Percentiles rank a stretch among this genome's conserved stretches.
Conservation (phyloP, 2,329 filamentous ascomycete species). For the Ophiostoma quercus region DNA sequence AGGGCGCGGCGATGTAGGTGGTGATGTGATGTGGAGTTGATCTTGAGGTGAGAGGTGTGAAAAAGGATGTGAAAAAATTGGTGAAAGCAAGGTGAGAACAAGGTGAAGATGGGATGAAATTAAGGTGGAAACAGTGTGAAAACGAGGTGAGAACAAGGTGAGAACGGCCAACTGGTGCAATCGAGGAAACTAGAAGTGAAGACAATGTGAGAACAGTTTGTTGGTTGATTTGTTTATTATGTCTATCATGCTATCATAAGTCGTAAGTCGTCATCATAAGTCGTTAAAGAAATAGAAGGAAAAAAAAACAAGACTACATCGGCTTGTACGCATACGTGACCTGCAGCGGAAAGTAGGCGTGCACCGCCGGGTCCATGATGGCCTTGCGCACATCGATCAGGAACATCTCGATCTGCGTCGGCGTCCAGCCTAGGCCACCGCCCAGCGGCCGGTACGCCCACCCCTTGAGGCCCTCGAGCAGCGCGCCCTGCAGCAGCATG, state of each 20-base stretch:
- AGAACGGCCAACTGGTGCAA: neutral
- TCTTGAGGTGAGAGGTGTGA: neutral
- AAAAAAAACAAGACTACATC: too few relatives aligned
- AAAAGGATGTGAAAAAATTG: neutral
- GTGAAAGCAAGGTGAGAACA: neutral
- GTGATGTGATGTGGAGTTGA: neutral
- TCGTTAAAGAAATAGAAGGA: neutral
- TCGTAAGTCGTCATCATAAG: constrained; percentile 12
- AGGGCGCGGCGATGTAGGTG: neutral
- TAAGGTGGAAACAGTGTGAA: neutral
- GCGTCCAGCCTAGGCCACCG: constrained; percentile 35
- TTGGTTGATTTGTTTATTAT: neutral
- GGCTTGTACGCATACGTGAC: constrained; percentile 36
- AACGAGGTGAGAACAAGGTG: neutral
- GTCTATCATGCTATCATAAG: constrained; percentile 4
- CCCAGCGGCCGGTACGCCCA: constrained; percentile 32
- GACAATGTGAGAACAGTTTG: neutral
- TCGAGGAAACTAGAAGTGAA: neutral
- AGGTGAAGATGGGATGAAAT: neutral
- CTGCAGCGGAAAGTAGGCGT: constrained; percentile 33
- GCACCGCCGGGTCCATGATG: constrained; percentile 32
- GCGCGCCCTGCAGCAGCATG: constrained; percentile 41
- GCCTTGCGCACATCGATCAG: constrained; percentile 35
- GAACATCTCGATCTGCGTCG: constrained; percentile 37
- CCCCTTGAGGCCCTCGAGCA: constrained; percentile 35